Conservation (phyloP, 2,329 filamentous ascomycete genomes). For the Nakataea oryzae region DNA sequence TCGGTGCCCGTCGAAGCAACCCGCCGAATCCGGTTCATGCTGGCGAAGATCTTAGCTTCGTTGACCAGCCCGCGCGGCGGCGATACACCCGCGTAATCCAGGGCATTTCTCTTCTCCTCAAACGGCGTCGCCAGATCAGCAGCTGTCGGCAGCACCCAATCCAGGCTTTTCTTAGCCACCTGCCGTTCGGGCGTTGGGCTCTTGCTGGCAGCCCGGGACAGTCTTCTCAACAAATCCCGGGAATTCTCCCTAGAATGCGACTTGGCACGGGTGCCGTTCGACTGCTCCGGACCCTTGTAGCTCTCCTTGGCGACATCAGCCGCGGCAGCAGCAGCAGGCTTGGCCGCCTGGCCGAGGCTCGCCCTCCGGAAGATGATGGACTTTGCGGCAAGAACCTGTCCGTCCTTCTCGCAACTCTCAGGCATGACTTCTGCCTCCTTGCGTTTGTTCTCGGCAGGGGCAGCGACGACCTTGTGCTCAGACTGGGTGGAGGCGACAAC, state of each 20-base stretch:
- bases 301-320: neutral
- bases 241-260: constrained; percentile 26
- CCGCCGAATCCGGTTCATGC: constrained; percentile 20
- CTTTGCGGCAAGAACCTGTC: constrained; percentile 26
- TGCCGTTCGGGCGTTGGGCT: constrained; percentile 26
- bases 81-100: neutral
- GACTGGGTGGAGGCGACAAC: neutral
- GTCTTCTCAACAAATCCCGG: constrained; percentile 35
- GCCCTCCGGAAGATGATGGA: constrained; percentile 10
- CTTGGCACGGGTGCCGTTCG: constrained; percentile 9
- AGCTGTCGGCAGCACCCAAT: no score
- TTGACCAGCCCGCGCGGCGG: neutral
- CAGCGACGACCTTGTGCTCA: neutral
- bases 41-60: neutral
- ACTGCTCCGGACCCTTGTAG: constrained; percentile 3
- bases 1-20: constrained; percentile 33
- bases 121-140: neutral
- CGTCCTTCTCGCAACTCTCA: constrained; percentile 14
- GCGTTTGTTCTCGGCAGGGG: neutral
- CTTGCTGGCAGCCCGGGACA: constrained; percentile 35
- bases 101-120: neutral
- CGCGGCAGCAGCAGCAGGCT: neutral
- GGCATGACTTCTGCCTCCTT: neutral
- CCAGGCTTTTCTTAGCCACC: constrained; percentile 4
- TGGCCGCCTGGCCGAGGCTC: neutral